Conservation (phyloP, 2,329 filamentous ascomycete genomes). For the Exophiala calicioides region DNA sequence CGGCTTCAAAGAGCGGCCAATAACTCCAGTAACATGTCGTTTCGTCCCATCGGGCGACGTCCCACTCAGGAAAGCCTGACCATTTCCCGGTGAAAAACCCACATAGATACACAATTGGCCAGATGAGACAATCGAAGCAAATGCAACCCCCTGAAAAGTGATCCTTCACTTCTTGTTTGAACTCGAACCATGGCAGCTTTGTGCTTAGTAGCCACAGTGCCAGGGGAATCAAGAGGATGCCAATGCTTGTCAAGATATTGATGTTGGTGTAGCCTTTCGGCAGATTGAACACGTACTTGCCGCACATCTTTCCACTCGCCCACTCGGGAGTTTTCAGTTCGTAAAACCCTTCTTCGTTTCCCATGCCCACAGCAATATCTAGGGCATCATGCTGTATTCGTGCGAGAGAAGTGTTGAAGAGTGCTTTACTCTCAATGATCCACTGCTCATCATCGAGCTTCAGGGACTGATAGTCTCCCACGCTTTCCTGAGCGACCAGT, state of each 20-base stretch:
- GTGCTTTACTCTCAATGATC: slow-evolving; percentile 4
- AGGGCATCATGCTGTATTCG: slow-evolving; percentile 12
- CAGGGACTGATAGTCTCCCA: neutral
- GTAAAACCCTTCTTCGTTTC: slow-evolving; percentile 2
- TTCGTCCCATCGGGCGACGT: too few species aligned
- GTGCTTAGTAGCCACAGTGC: too few species aligned
- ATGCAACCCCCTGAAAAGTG: too few species aligned
- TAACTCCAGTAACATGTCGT: too few species aligned
- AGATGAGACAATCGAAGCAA: too few species aligned
- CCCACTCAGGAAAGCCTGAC: too few species aligned
- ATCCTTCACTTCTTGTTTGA: too few species aligned
- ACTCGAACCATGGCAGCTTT: too few species aligned
- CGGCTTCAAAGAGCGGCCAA: too few species aligned
- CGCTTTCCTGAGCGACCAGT: neutral
- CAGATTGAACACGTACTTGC: slow-evolving; percentile 1
- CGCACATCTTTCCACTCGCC: slow-evolving; percentile 7
- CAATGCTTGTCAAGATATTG: neutral
- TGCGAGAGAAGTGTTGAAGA: slow-evolving; percentile 12
- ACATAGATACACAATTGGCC: too few species aligned
- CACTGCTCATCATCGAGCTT: slow-evolving; percentile 3
- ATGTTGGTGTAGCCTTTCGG: slow-evolving; percentile 8
- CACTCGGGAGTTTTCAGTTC: neutral
- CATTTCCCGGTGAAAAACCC: too few species aligned
- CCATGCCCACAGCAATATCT: slow-evolving; percentile 9
- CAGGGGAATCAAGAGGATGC: too few species aligned